These are phyloP conservation scores for Conticribra weissflogii DNA, from an alignment of 108 stramenopile species.

Conservation along the genomic window DNA sequence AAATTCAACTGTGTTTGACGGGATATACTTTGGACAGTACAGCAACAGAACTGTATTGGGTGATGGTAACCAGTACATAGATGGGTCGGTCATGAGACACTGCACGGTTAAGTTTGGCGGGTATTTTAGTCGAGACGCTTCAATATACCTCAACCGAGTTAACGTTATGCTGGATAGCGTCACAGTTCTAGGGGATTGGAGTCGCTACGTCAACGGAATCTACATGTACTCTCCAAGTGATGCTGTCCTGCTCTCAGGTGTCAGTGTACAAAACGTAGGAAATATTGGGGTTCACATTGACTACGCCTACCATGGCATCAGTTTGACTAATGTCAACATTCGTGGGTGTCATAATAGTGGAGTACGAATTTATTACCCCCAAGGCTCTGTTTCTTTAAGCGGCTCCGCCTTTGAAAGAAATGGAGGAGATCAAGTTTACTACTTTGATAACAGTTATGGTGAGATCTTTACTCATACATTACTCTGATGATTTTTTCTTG, in stretches of 20 bases:
- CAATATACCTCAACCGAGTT: neutral
- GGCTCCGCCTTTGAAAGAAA: neutral
- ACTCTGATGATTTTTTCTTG: neutral
- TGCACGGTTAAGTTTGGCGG: constrained; percentile 11
- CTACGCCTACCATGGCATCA: neutral
- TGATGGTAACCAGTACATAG: constrained; percentile 15
- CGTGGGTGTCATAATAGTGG: neutral
- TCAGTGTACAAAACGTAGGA: constrained; percentile 7
- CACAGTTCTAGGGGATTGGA: constrained; percentile 10
- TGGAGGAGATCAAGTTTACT: constrained; percentile 1
- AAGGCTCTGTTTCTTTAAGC: neutral
- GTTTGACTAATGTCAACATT: neutral
- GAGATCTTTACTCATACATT: neutral
- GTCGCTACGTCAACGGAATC: constrained; percentile 1
- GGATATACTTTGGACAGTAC: constrained; percentile 16
- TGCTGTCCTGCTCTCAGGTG: neutral
- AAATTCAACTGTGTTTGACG: constrained; percentile 1
- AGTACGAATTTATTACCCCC: neutral
- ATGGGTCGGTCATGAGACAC: constrained; percentile 10
- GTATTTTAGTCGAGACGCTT: constrained; percentile 1
- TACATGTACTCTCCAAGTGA: neutral
- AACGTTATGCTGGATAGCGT: constrained; percentile 12
- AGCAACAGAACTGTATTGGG: constrained; percentile 6
- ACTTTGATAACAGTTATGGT: constrained; percentile 3
- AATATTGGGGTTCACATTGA: neutral